These are phyloP conservation scores for Trichoderma gamsii DNA, from an alignment of 495 filamentous ascomycete species.

Conservation along the genomic window DNA sequence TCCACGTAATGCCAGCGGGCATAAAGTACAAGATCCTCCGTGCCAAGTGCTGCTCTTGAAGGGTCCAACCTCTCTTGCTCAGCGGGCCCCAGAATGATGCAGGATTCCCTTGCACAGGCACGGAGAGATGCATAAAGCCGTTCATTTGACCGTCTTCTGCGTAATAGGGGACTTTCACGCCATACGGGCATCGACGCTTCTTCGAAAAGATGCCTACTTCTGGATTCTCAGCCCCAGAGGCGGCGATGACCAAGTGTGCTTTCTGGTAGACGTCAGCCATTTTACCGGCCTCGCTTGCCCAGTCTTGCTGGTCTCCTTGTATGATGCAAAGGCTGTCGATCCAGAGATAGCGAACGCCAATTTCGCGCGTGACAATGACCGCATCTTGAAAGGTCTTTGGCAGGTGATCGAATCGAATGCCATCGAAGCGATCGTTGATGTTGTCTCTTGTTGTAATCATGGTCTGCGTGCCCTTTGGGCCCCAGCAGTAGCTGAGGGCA, in stretches of 20 bases:
- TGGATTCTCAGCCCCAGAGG: background rate
- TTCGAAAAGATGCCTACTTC: background rate
- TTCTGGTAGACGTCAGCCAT: constrained; percentile 22
- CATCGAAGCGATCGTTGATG: background rate
- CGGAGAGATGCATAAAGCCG: background rate
- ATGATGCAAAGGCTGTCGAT: constrained; percentile 14
- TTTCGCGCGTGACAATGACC: background rate
- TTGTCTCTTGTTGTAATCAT: background rate
- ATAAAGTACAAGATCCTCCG: background rate
- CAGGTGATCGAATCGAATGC: background rate
- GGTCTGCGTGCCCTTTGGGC: background rate
- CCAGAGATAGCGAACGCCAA: constrained; percentile 11
- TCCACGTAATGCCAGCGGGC: background rate
- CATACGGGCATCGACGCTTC: background rate
- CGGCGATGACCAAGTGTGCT: constrained; percentile 19
- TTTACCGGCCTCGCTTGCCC: constrained; percentile 23
- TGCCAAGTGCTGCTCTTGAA: background rate
- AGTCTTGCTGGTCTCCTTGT: constrained; percentile 21
- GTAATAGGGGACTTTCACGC: background rate
- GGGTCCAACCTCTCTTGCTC: background rate
- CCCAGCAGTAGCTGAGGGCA: background rate
- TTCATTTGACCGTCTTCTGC: background rate
- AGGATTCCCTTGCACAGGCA: background rate
- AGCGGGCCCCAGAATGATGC: background rate
- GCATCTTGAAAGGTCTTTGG: constrained; percentile 12